A percentile compares a stretch with the other conserved stretches of the same genome.
These are phyloP conservation scores for Nemania abortiva DNA, from an alignment of 2,329 filamentous ascomycete genomes.

Conservation along the genomic window DNA sequence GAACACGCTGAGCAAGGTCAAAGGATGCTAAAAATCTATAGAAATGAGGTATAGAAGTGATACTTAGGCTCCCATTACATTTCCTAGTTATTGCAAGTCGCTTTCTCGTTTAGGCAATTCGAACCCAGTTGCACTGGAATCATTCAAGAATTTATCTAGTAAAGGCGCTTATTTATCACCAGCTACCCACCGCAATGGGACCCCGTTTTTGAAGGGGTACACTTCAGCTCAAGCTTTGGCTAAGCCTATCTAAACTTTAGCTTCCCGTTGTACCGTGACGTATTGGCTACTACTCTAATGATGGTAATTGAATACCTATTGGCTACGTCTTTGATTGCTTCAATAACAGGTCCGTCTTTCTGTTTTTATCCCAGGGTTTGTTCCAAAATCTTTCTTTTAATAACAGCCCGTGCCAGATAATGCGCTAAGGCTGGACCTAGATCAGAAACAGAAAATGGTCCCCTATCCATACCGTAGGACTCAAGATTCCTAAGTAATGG, in stretches of 20 bases:
- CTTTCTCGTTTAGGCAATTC: constrained; percentile 6
- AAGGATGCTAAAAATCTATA: neutral
- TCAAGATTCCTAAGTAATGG: neutral
- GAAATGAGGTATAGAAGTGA: neutral
- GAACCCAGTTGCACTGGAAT: neutral
- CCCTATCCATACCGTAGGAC: neutral
- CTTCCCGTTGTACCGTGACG: too few species aligned
- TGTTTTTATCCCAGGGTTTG: too few species aligned
- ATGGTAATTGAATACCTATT: too few species aligned
- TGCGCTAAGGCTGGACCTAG: too few species aligned
- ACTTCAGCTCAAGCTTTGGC: neutral
- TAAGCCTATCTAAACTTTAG: neutral
- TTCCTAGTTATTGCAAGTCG: neutral
- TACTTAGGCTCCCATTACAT: neutral
- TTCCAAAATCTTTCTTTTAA: too few species aligned
- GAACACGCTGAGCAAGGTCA: neutral
- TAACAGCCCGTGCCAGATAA: too few species aligned
- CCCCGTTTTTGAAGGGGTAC: neutral
- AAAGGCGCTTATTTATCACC: neutral
- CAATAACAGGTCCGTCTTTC: too few species aligned
- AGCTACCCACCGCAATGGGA: neutral
- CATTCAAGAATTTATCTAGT: neutral
- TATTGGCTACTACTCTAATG: too few species aligned
- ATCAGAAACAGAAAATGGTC: neutral
- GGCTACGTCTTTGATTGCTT: too few species aligned